These are phyloP conservation scores for Raphanus sativus DNA, from an alignment of 345 rosid genomes.

Conservation along the genomic window DNA sequence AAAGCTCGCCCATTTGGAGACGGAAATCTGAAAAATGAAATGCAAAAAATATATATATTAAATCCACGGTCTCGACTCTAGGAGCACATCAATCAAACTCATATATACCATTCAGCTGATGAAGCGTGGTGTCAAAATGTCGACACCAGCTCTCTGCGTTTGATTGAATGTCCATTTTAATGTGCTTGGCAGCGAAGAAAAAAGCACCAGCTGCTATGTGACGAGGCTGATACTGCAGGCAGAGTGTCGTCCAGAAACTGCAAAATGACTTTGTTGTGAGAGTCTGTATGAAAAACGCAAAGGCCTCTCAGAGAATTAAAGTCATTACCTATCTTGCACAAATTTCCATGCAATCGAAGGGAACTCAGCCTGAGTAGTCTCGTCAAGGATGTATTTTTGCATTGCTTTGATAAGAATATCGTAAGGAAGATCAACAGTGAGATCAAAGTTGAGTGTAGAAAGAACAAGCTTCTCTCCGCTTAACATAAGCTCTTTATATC, in stretches of 20 bases:
- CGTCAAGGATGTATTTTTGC: slow-evolving; percentile 42
- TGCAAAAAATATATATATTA: background rate
- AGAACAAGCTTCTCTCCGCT: slow-evolving; percentile 21
- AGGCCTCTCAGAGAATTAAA: slow-evolving; percentile 27
- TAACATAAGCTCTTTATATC: background rate
- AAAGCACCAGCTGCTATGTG: slow-evolving; percentile 94
- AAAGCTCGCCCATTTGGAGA: slow-evolving; percentile 76
- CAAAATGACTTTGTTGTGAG: slow-evolving; percentile 33
- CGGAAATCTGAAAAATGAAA: slow-evolving; percentile 62
- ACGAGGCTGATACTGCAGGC: slow-evolving; percentile 90
- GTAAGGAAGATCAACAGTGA: background rate
- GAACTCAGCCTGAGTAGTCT: slow-evolving; percentile 49
- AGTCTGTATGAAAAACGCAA: slow-evolving; percentile 21
- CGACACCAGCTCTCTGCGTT: slow-evolving; percentile 85
- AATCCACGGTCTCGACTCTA: slow-evolving; percentile 1
- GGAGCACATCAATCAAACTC: slow-evolving; percentile 12
- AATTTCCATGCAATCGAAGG: slow-evolving; percentile 87
- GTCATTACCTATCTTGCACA: slow-evolving; percentile 83
- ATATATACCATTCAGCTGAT: slow-evolving; percentile 69
- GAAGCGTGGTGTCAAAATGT: slow-evolving; percentile 72
- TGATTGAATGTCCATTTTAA: slow-evolving; percentile 70
- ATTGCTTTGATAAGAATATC: background rate
- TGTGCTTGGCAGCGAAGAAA: slow-evolving; percentile 79
- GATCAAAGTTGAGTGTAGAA: slow-evolving; percentile 56
- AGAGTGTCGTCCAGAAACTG: slow-evolving; percentile 94